phyloP scores from a whole-genome alignment of 441 rosid genomes.

The Capsella rubella region DNA sequence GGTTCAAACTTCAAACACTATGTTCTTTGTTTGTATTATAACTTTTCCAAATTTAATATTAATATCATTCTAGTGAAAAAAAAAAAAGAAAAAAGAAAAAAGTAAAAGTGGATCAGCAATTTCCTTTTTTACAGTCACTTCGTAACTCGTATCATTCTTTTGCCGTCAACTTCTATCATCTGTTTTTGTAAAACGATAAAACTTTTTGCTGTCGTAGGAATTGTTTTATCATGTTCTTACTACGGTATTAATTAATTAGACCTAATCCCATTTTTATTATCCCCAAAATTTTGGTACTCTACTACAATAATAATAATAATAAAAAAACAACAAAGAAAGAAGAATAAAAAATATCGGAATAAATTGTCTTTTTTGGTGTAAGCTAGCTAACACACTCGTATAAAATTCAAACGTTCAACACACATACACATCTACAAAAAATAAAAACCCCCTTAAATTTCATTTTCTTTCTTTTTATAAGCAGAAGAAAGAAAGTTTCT shows the following conservation, averaged over 20 bases:
- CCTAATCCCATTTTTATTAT: slow-evolving; percentile 30
- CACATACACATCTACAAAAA: slow-evolving; percentile 11
- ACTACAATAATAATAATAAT: background rate
- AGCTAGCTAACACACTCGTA: slow-evolving; percentile 4
- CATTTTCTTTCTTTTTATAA: background rate
- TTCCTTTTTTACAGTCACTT: slow-evolving; percentile 21
- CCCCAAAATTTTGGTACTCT: background rate
- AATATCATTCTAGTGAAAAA: background rate
- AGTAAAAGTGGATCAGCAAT: slow-evolving; percentile 1
- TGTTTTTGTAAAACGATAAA: slow-evolving; percentile 1
- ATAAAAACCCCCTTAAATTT: background rate
- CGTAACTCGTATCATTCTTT: slow-evolving; percentile 26
- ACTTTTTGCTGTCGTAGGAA: slow-evolving; percentile 27
- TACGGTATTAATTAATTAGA: background rate
- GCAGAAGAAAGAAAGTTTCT: slow-evolving; percentile 13
- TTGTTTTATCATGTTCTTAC: slow-evolving; percentile 14
- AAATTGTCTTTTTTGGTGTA: slow-evolving; percentile 24
- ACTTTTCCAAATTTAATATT: too few species aligned
- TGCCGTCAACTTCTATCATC: slow-evolving; percentile 32
- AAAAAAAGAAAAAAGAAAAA: background rate
- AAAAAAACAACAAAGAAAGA: background rate
- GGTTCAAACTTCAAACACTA: too few species aligned
- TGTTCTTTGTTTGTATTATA: too few species aligned
- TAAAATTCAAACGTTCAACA: slow-evolving; percentile 35
- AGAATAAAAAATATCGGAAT: slow-evolving; percentile 10